Evolutionary conservation across 768 basidiomycete species (phyloP).

Genomic region (Gyrodon lividus): DNA sequence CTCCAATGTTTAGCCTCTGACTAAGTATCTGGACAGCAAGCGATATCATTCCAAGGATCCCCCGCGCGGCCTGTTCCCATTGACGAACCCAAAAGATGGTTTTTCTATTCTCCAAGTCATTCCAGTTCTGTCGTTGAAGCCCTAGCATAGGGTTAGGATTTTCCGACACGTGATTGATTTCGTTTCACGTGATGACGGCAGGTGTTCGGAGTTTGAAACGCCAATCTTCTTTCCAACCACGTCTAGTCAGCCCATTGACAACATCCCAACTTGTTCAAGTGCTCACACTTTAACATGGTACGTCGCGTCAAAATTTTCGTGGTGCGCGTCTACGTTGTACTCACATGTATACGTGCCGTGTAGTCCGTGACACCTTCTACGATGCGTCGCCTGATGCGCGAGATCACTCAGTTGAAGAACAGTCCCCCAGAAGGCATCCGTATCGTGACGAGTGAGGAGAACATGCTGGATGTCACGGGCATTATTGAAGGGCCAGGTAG

Average conservation of each 20-base stretch:
- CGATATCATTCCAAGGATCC: too few species aligned
- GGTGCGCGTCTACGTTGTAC: neutral
- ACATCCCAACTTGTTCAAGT: conserved; percentile 5
- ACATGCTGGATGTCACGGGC: conserved; percentile 84
- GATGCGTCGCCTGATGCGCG: conserved; percentile 85
- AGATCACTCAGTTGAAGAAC: conserved; percentile 76
- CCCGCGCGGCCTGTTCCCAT: too few species aligned
- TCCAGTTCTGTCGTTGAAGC: neutral
- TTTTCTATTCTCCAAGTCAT: too few species aligned
- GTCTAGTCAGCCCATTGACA: conserved; percentile 13
- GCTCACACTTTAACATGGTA: conserved; percentile 22
- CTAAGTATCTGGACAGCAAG: neutral
- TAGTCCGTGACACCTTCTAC: conserved; percentile 51
- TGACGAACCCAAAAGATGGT: too few species aligned
- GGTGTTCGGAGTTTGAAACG: conserved; percentile 26
- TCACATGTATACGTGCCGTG: neutral
- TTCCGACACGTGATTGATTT: conserved; percentile 26
- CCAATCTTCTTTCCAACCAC: conserved; percentile 23
- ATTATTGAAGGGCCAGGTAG: conserved; percentile 89
- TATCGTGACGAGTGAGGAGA: conserved; percentile 80
- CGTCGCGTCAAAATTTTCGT: conserved; percentile 2
- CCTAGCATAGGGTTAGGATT: conserved; percentile 14
- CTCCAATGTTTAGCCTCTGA: neutral
- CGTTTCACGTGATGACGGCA: conserved; percentile 25
- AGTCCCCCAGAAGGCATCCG: conserved; percentile 93